Evolutionary conservation across 2,329 filamentous ascomycete genomes (phyloP).

Genomic region (Aspergillus novofumigatus): DNA sequence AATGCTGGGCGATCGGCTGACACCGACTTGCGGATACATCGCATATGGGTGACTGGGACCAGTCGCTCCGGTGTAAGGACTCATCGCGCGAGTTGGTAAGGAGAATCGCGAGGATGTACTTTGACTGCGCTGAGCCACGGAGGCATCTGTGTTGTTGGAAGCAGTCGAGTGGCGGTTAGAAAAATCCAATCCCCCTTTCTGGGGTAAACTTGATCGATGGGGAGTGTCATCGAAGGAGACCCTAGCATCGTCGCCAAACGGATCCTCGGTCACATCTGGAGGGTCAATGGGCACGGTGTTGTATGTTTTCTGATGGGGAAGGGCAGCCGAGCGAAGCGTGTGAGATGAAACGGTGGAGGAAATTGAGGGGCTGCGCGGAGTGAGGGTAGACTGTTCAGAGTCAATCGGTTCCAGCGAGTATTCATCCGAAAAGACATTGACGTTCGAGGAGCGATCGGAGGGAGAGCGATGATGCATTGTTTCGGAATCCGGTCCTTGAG

Average conservation of each 20-base stretch:
- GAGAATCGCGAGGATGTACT: slow-evolving; percentile 45
- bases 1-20: slow-evolving; percentile 58
- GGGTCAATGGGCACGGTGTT: slow-evolving; percentile 20
- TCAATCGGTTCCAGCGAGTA: slow-evolving; percentile 44
- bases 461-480: slow-evolving; percentile 26
- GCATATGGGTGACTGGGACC: slow-evolving; percentile 80
- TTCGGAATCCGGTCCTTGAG: slow-evolving; percentile 22
- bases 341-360: slow-evolving; percentile 32
- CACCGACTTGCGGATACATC: slow-evolving; percentile 71
- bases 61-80: slow-evolving; percentile 64
- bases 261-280: slow-evolving; percentile 24
- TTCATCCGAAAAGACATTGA: slow-evolving; percentile 48
- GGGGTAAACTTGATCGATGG: slow-evolving; percentile 33
- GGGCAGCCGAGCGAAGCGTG: slow-evolving; percentile 26
- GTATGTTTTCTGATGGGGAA: slow-evolving; percentile 22
- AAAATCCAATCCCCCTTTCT: slow-evolving; percentile 25
- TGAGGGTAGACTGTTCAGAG: slow-evolving; percentile 28
- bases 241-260: slow-evolving; percentile 34
- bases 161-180: slow-evolving; percentile 30
- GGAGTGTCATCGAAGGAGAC: slow-evolving; percentile 29
- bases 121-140: slow-evolving; percentile 37
- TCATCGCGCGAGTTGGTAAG: slow-evolving; percentile 47
- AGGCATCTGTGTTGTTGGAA: slow-evolving; percentile 28
- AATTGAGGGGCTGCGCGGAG: slow-evolving; percentile 25
- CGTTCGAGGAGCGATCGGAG: slow-evolving; percentile 33